Evolutionary conservation across 179 eudicot genomes (phyloP), one percentile per base, ranked within the genome.

Genomic region (Beta lomatogona): DNA sequence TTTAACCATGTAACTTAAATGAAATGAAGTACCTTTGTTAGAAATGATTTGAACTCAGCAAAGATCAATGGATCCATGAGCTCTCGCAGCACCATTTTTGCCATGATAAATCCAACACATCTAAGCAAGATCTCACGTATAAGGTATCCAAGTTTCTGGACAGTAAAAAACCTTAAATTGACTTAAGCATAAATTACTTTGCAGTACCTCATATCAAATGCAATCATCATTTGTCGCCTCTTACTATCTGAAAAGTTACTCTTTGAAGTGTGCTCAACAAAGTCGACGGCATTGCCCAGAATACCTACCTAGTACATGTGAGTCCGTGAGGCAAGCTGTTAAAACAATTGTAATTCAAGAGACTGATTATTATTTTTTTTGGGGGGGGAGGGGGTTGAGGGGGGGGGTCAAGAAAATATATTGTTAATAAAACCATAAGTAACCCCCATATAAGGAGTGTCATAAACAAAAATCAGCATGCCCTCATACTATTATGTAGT

Each of bases 71-170:
- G 97, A 79, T 93, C 97, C 98, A 97, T 97, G 74, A 97, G 99
- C 83, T 97, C 99, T 76, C 91, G 88, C 83, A 97, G 83, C 58
- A 97, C 97, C 98, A 97, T 91, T 85, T 94, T 97, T 76, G 95
- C 97, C 98, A 97, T 91, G 85, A 97, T 93, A 85, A 92, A 97
- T 83, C 99, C 99, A 79, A 97, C 91, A 88, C 99, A 97, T 84
- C 99, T 97, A 70, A 50, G 46, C 70, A 79, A 48, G 16, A 70
- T 44, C 19, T 75, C 44, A 84, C 22, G 79, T 55, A 80, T 74
- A 72, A 77, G 55, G 67, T 41, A 12, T 31, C 31, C 12, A 64
- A 25, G 41, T 36, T 63, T 68, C 59, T 52, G 5, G 64, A 28
- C 44, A 74, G 11, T 18, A 18, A 46, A 68, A 44, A 77, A 50